Conservation (phyloP, 805 yeast species). For the Lachancea mirantina region DNA sequence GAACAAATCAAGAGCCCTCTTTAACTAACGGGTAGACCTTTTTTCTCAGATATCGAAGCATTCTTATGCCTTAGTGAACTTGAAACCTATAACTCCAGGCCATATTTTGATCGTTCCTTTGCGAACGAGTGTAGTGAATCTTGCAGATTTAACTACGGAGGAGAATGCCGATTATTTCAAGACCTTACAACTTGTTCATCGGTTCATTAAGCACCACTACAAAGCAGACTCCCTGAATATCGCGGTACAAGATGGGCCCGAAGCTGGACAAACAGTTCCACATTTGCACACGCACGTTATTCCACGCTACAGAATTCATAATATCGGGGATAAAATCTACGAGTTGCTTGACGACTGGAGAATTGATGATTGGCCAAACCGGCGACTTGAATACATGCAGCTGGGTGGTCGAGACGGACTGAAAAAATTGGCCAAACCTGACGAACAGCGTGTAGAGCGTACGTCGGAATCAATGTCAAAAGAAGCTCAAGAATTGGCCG, state of each 20-base stretch:
- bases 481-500: conserved; percentile 57
- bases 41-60: conserved; percentile 48
- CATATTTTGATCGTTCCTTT: conserved; percentile 85
- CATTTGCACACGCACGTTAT: conserved; percentile 92
- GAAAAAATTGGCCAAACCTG: conserved; percentile 33
- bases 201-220: conserved; percentile 57
- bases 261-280: conserved; percentile 94
- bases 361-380: conserved; percentile 31
- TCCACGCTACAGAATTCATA: conserved; percentile 59
- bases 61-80: conserved; percentile 80
- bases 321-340: conserved; percentile 70
- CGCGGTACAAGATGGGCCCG: conserved; percentile 94
- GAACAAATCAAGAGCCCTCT: no score
- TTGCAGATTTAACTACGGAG: conserved; percentile 62
- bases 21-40: no score
- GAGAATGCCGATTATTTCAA: conserved; percentile 74
- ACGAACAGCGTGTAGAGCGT: conserved; percentile 52
- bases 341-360: conserved; percentile 57
- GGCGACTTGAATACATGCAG: conserved; percentile 25
- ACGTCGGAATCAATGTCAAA: conserved; percentile 55
- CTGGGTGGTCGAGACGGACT: conserved; percentile 18
- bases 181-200: conserved; percentile 64
- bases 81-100: conserved; percentile 90
- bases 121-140: conserved; percentile 50
- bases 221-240: conserved; percentile 80